A percentile compares a stretch with the other conserved stretches of the same genome.
phyloP scores from a whole-genome alignment of 1,284 basidiomycete species.

The Pseudozyma hubeiensis region DNA sequence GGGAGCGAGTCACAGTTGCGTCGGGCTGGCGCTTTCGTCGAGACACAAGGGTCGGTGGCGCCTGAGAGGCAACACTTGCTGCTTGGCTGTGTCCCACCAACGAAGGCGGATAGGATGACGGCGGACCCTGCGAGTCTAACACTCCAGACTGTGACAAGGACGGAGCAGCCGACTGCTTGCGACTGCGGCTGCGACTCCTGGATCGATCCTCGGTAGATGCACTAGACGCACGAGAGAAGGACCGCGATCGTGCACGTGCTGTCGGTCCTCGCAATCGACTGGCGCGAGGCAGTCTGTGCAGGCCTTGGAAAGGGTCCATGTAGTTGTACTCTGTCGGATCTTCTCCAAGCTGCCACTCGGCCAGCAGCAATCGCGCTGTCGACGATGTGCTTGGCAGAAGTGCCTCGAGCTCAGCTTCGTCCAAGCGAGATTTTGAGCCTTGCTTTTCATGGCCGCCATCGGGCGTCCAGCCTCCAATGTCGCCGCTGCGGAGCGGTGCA shows the following conservation, averaged over 20 bases:
- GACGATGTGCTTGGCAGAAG: conserved; percentile 38
- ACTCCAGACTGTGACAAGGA: conserved; percentile 24
- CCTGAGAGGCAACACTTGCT: conserved; percentile 11
- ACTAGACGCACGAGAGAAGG: conserved; percentile 43
- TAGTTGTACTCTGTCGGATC: conserved; percentile 32
- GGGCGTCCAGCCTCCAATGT: conserved; percentile 14
- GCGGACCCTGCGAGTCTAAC: conserved; percentile 11
- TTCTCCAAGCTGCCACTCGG: conserved; percentile 46
- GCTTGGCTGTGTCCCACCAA: conserved; percentile 20
- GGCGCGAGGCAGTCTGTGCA: conserved; percentile 41
- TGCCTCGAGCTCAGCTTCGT: conserved; percentile 26
- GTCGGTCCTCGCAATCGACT: conserved; percentile 34
- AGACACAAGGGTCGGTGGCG: conserved; percentile 25
- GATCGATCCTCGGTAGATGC: conserved; percentile 28
- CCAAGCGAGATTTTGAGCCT: neutral
- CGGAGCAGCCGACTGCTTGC: conserved; percentile 15
- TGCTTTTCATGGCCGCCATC: neutral
- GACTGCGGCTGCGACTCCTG: conserved; percentile 28
- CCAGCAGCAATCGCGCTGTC: conserved; percentile 40
- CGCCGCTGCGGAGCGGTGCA: conserved; percentile 28
- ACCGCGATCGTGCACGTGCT: conserved; percentile 37
- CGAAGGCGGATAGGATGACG: conserved; percentile 30
- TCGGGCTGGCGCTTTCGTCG: conserved; percentile 22
- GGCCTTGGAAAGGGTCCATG: conserved; percentile 39
- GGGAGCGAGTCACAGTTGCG: conserved; percentile 8